A percentile compares a stretch with the other conserved stretches of the same genome.
Conservation (phyloP, 2,329 filamentous ascomycete genomes). For the Aspergillus novofumigatus region DNA sequence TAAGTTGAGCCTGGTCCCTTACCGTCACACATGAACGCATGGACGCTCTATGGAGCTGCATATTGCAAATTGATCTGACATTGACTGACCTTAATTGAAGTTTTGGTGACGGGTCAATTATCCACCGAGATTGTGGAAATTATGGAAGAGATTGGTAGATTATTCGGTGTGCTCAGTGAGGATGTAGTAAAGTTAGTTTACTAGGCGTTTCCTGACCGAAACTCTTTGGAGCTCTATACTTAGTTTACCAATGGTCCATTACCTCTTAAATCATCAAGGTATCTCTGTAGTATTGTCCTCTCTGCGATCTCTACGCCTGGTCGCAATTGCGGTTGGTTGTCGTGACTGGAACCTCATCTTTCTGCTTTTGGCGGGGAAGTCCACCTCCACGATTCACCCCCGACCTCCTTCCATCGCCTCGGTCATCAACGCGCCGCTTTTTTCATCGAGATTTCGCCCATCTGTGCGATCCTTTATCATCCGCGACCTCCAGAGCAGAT, state of each 20-base stretch:
- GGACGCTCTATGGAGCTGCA: constrained; percentile 1
- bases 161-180: constrained; percentile 60
- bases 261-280: neutral
- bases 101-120: constrained; percentile 59
- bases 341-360: constrained; percentile 1
- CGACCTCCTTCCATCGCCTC: constrained; percentile 25
- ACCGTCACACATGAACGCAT: neutral
- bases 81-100: constrained; percentile 31
- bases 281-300: neutral
- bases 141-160: constrained; percentile 52
- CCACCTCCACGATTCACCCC: constrained; percentile 19
- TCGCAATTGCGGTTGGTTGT: neutral
- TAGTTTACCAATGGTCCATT: neutral
- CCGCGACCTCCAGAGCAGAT: constrained; percentile 5
- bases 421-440: constrained; percentile 20
- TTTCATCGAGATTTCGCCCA: constrained; percentile 23
- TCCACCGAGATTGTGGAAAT: constrained; percentile 53
- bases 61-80: neutral
- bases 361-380: constrained; percentile 26
- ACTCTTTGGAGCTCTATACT: neutral
- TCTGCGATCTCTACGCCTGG: neutral
- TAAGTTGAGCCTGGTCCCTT: constrained; percentile 33
- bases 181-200: constrained; percentile 54
- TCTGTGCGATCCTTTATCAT: constrained; percentile 8
- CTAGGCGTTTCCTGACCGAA: neutral